phyloP scores from a whole-genome alignment of 2,329 filamentous ascomycete species.

The Rosellinia necatrix region DNA sequence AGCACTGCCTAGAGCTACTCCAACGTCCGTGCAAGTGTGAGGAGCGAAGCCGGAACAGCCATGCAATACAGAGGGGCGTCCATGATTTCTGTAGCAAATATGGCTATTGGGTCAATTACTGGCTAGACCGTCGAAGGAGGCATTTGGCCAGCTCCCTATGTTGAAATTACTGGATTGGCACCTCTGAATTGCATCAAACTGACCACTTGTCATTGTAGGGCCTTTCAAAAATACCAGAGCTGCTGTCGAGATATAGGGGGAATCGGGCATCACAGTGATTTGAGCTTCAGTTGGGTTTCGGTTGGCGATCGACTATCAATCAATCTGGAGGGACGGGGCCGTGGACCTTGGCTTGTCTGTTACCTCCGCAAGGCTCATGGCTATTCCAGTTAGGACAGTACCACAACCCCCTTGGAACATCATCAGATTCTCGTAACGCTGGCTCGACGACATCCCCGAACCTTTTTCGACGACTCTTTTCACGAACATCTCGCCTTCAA shows the following conservation, averaged over 20 bases:
- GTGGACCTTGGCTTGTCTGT: not conserved
- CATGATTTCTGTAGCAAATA: not conserved
- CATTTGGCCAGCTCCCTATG: not conserved
- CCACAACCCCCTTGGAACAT: not conserved
- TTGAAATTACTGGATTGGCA: not conserved
- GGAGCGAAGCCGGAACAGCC: not conserved
- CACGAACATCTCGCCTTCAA: not conserved
- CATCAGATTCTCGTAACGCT: constrained; percentile 15
- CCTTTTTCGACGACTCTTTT: constrained; percentile 1
- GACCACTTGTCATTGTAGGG: not conserved
- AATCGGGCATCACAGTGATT: not conserved
- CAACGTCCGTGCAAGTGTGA: not conserved
- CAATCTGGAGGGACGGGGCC: not conserved
- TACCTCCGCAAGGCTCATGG: constrained; percentile 5
- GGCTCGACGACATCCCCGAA: constrained; percentile 15
- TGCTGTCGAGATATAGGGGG: not conserved
- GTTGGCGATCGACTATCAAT: not conserved
- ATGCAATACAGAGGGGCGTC: not conserved
- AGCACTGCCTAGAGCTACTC: not conserved
- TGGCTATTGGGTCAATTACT: not conserved
- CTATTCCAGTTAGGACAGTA: not conserved
- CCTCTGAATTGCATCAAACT: not conserved
- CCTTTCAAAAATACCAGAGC: not conserved
- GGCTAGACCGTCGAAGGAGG: not conserved
- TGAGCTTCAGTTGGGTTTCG: not conserved